These are phyloP conservation scores for Juglanconis sp. DNA, from an alignment of 2,329 filamentous ascomycete genomes.

Conservation along the genomic window DNA sequence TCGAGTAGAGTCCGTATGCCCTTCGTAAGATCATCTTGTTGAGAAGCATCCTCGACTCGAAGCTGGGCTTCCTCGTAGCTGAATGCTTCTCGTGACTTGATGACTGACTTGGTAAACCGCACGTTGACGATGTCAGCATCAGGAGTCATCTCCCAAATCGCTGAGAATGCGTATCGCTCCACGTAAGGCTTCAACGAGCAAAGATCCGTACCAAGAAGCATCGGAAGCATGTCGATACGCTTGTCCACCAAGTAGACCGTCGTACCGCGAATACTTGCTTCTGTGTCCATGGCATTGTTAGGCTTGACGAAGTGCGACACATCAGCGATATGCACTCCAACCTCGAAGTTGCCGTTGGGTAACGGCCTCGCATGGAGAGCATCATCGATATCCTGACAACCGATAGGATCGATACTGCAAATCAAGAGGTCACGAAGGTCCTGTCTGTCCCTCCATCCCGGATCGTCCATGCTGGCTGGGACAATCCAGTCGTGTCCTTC, in stretches of 20 bases:
- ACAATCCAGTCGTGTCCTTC: constrained; percentile 96
- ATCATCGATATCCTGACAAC: constrained; percentile 98
- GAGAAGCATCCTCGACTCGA: constrained; percentile 83
- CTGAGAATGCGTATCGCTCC: constrained; percentile 86
- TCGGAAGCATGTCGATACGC: constrained; percentile 98
- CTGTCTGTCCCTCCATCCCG: constrained; percentile 80
- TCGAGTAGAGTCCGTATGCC: constrained; percentile 84
- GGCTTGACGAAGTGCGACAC: constrained; percentile 99
- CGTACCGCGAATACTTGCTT: constrained; percentile 90
- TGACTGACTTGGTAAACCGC: constrained; percentile 97
- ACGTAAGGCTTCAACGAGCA: constrained; percentile 97
- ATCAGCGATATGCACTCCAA: constrained; percentile 97
- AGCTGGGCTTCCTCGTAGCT: constrained; percentile 96
- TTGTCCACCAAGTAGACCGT: constrained; percentile 98
- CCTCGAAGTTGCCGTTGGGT: constrained; percentile 90
- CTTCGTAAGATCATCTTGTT: constrained; percentile 83
- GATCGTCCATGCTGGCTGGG: constrained; percentile 72
- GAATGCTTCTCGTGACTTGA: constrained; percentile 93
- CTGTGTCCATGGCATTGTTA: constrained; percentile 93
- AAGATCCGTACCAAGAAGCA: constrained; percentile 90
- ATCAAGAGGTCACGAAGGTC: constrained; percentile 85
- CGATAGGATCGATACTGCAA: constrained; percentile 94
- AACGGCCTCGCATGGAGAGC: constrained; percentile 82
- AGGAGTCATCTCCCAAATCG: constrained; percentile 82
- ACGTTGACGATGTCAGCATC: constrained; percentile 80